phyloP scores from a whole-genome alignment of 2,329 filamentous ascomycete genomes.

The Cordyceps militaris region DNA sequence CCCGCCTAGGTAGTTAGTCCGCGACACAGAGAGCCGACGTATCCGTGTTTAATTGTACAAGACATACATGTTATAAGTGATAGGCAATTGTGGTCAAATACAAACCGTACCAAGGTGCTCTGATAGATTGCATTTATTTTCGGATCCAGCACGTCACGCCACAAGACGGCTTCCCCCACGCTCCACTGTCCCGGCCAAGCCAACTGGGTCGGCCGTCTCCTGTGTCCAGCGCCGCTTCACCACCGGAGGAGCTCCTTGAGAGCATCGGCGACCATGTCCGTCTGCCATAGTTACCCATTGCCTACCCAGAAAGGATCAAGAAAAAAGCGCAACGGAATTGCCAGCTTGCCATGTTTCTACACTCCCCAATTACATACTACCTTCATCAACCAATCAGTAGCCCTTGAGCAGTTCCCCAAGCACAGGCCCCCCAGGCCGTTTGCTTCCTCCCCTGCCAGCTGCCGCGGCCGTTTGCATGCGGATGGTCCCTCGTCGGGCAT shows the following conservation, averaged over 20 bases:
- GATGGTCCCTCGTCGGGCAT: conserved; percentile 1
- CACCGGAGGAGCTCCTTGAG: background rate
- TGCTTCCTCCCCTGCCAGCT: conserved; percentile 2
- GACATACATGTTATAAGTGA: background rate
- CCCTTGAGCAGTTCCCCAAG: background rate
- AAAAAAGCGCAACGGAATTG: no score
- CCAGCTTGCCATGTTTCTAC: no score
- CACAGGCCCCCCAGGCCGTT: background rate
- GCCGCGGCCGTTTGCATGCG: background rate
- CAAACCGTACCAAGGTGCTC: no score
- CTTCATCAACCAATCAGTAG: no score
- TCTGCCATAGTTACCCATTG: no score
- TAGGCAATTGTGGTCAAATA: no score
- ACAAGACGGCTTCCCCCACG: background rate
- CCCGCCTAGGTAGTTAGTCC: background rate
- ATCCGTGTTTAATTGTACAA: background rate
- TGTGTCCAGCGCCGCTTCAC: conserved; percentile 1
- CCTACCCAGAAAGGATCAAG: no score
- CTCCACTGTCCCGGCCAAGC: background rate
- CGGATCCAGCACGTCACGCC: no score
- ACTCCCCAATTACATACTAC: no score
- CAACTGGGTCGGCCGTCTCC: conserved; percentile 1
- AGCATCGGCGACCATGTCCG: background rate
- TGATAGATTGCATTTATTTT: no score
- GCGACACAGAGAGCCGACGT: background rate